Evolutionary conservation across 2,329 filamentous ascomycete genomes (phyloP).

Genomic region (Calonectria henricotiae): DNA sequence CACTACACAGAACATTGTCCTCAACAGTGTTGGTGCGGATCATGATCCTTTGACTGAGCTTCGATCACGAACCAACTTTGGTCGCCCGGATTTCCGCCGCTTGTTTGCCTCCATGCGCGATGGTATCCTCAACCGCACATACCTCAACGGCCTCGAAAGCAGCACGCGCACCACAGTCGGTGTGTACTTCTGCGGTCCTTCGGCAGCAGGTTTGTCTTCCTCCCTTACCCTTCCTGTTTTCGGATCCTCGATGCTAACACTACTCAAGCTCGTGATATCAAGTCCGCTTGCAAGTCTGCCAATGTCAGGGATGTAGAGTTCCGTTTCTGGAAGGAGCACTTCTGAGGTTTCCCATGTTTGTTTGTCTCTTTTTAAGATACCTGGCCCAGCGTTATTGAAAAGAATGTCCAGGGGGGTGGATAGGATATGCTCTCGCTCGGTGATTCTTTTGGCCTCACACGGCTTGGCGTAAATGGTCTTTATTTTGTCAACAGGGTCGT

Average conservation of each 20-base stretch:
- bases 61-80: conserved; percentile 92
- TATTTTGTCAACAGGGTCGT: conserved; percentile 24
- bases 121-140: conserved; percentile 88
- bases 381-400: conserved; percentile 38
- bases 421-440: conserved; percentile 13
- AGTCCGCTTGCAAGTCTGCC: conserved; percentile 82
- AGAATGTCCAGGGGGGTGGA: conserved; percentile 19
- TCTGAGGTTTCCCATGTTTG: conserved; percentile 61
- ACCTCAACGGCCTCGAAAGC: conserved; percentile 86
- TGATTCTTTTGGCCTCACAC: conserved; percentile 24
- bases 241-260: conserved; percentile 55
- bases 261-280: conserved; percentile 83
- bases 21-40: conserved; percentile 92
- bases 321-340: conserved; percentile 99
- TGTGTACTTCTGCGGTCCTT: conserved; percentile 98
- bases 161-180: conserved; percentile 88
- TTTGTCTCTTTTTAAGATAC: conserved; percentile 48
- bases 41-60: conserved; percentile 95
- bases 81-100: conserved; percentile 88
- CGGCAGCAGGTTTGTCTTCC: conserved; percentile 71
- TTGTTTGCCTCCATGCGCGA: conserved; percentile 90
- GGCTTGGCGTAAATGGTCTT: conserved; percentile 34
- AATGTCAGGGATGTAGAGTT: conserved; percentile 88
- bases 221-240: not conserved
- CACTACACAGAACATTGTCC: conserved; percentile 95